phyloP scores from a whole-genome alignment of 306 rosid genomes.

The Casuarina glauca region DNA sequence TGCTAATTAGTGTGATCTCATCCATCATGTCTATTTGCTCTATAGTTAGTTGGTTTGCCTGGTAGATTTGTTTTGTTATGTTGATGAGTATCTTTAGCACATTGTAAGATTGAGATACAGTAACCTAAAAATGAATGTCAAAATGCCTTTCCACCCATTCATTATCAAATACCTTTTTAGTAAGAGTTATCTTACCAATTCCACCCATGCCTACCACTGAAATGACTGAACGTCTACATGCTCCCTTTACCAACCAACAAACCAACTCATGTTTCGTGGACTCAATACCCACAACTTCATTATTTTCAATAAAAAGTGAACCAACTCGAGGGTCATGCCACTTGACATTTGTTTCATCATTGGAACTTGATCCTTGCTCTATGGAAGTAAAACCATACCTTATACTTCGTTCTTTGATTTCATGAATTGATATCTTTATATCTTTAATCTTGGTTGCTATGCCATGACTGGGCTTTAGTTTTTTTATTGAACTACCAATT shows the following conservation, averaged over 20 bases:
- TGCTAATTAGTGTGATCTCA: neutral
- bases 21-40: neutral
- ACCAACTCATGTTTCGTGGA: neutral
- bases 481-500: neutral
- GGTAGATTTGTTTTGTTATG: neutral
- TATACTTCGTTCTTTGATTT: conserved; percentile 7
- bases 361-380: neutral
- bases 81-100: neutral
- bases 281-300: conserved; percentile 6
- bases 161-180: neutral
- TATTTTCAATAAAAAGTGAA: neutral
- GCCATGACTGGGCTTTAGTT: neutral
- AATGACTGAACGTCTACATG: neutral
- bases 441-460: conserved; percentile 8
- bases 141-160: neutral
- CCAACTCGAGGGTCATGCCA: conserved; percentile 6
- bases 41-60: neutral
- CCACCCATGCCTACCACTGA: neutral
- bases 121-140: neutral
- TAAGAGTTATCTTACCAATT: conserved; percentile 4
- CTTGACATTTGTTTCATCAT: neutral
- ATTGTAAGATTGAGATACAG: conserved; percentile 2
- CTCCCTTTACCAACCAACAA: neutral
- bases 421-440: neutral
- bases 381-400: conserved; percentile 4